Evolutionary conservation across 352 stramenopile species (phyloP).

Genomic region (Pythium vanterpoolii): DNA sequence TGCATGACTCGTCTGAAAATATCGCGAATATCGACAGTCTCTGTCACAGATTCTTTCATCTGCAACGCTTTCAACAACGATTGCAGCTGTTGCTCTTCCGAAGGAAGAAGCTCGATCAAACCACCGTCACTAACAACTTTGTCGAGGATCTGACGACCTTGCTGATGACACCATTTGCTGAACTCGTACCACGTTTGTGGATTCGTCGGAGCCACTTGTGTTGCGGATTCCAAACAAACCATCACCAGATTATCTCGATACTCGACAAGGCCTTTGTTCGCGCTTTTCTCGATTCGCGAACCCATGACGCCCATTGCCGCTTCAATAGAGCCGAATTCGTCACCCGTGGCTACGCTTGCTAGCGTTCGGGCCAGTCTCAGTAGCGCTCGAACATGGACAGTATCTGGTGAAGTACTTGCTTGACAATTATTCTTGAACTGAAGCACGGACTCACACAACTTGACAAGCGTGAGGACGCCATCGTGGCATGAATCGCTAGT

Average conservation of each 20-base stretch:
- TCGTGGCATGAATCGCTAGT: slow-evolving; percentile 65
- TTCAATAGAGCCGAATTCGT: slow-evolving; percentile 21
- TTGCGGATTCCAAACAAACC: slow-evolving; percentile 28
- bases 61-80: slow-evolving; percentile 38
- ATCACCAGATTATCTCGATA: slow-evolving; percentile 21
- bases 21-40: slow-evolving; percentile 35
- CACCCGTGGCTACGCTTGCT: slow-evolving; percentile 13
- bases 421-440: not conserved
- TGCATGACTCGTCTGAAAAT: slow-evolving; percentile 56
- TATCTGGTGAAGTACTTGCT: not conserved
- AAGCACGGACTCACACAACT: slow-evolving; percentile 17
- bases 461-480: slow-evolving; percentile 36
- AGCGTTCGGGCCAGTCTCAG: slow-evolving; percentile 20
- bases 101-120: slow-evolving; percentile 40
- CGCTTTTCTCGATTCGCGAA: not conserved
- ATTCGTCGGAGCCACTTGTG: slow-evolving; percentile 32
- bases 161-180: slow-evolving; percentile 71
- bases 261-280: slow-evolving; percentile 6
- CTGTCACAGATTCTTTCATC: slow-evolving; percentile 1
- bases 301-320: slow-evolving; percentile 20
- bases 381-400: slow-evolving; percentile 10
- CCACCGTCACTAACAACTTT: slow-evolving; percentile 44
- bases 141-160: slow-evolving; percentile 40
- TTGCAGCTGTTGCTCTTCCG: slow-evolving; percentile 41
- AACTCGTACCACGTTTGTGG: slow-evolving; percentile 56